A percentile compares a stretch with the other conserved stretches of the same genome.
Conservation (phyloP, 169 alveolate species). For the Cryptosporidium sp. region DNA sequence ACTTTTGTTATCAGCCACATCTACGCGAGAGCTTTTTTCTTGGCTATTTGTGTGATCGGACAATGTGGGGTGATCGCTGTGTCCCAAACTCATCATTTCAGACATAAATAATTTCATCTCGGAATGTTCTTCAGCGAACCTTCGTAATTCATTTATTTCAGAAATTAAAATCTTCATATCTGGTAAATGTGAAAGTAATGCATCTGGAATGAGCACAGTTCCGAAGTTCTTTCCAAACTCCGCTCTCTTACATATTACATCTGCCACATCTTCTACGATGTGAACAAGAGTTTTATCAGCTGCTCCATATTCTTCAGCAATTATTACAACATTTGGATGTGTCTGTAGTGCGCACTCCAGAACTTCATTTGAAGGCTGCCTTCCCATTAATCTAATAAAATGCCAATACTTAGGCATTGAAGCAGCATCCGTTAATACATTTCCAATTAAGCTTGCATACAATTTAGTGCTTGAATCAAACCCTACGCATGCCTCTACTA, state of each 20-base stretch:
- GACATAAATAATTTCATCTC: conserved; percentile 66
- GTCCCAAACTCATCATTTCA: conserved; percentile 73
- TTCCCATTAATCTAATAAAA: conserved; percentile 97
- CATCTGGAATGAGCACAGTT: conserved; percentile 97
- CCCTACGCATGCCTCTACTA: conserved; percentile 95
- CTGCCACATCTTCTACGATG: conserved; percentile 95
- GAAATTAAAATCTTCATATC: conserved; percentile 90
- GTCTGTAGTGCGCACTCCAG: conserved; percentile 96
- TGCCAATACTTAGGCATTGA: conserved; percentile 98
- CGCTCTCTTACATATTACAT: conserved; percentile 94
- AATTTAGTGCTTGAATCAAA: conserved; percentile 97
- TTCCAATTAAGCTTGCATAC: conserved; percentile 96
- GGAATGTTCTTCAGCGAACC: conserved; percentile 65
- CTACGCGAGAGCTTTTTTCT: neutral
- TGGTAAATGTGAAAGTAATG: conserved; percentile 93
- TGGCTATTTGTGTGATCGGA: conserved; percentile 1
- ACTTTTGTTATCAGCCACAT: conserved; percentile 6
- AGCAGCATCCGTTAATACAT: conserved; percentile 97
- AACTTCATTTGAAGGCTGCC: conserved; percentile 96
- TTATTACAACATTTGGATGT: conserved; percentile 95
- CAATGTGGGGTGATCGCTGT: conserved; percentile 38
- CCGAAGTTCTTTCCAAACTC: conserved; percentile 95
- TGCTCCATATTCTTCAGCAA: conserved; percentile 95
- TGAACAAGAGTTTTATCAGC: conserved; percentile 94
- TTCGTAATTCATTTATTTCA: conserved; percentile 89